These are phyloP conservation scores for Chaetomiaceae sp. DNA, from an alignment of 2,329 filamentous ascomycete genomes.

Conservation along the genomic window DNA sequence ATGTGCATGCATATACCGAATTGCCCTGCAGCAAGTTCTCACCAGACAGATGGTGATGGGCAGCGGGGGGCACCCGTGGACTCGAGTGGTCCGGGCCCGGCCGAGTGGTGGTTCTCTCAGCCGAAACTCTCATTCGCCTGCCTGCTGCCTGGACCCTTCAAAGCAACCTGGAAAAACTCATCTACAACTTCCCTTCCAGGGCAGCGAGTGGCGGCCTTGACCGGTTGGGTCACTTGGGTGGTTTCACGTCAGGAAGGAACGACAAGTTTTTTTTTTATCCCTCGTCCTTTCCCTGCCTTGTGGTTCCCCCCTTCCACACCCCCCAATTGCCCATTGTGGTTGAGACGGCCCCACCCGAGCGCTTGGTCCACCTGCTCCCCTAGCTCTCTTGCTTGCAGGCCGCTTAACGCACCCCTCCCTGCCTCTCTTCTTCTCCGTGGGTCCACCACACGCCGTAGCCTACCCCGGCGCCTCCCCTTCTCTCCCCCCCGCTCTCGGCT, in stretches of 20 bases:
- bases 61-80: background rate
- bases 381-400: slow-evolving; percentile 23
- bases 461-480: slow-evolving; percentile 11
- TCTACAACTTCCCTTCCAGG: no score
- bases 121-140: background rate
- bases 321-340: slow-evolving; percentile 12
- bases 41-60: background rate
- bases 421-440: background rate
- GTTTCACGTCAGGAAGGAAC: no score
- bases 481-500: slow-evolving; percentile 16
- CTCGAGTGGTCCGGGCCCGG: background rate
- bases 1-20: no score
- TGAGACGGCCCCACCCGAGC: slow-evolving; percentile 24
- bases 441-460: slow-evolving; percentile 2
- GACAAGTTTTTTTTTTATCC: slow-evolving; percentile 18
- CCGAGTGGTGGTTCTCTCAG: no score
- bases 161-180: no score
- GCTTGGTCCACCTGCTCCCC: slow-evolving; percentile 26
- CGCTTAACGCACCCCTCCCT: slow-evolving; percentile 24
- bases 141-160: background rate
- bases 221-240: no score
- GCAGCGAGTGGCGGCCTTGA: no score
- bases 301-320: background rate
- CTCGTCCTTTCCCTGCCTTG: slow-evolving; percentile 1
- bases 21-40: slow-evolving; percentile 3